phyloP scores from a whole-genome alignment of 306 rosid species.

The Ceratonia siliqua region DNA sequence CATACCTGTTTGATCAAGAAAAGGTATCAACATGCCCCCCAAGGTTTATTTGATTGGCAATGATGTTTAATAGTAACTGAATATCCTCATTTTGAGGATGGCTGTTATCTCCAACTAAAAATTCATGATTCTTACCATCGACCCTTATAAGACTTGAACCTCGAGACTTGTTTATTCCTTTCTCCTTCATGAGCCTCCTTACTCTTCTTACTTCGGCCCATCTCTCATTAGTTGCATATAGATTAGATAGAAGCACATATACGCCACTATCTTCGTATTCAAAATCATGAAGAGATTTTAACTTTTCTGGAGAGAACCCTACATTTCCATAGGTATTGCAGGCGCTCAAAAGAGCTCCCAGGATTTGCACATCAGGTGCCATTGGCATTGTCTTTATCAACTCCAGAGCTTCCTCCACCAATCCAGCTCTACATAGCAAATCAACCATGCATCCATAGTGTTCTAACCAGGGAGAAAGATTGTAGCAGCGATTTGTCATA shows the following conservation, averaged over 20 bases:
- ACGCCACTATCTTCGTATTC: conserved; percentile 68
- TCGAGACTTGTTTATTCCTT: conserved; percentile 66
- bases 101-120: conserved; percentile 62
- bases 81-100: conserved; percentile 65
- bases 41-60: conserved; percentile 48
- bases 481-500: conserved; percentile 52
- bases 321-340: conserved; percentile 53
- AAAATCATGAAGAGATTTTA: conserved; percentile 50
- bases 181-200: conserved; percentile 74
- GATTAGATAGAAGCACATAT: conserved; percentile 81
- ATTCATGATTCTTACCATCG: conserved; percentile 58
- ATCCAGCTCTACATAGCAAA: conserved; percentile 74
- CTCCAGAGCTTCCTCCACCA: conserved; percentile 62
- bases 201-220: conserved; percentile 74
- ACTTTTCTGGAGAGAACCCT: conserved; percentile 54
- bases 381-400: conserved; percentile 73
- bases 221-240: conserved; percentile 58
- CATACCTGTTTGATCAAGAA: conserved; percentile 35
- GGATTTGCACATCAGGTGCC: conserved; percentile 76
- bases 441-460: conserved; percentile 86
- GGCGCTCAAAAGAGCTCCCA: conserved; percentile 71
- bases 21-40: conserved; percentile 42
- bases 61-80: conserved; percentile 44
- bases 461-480: conserved; percentile 63
- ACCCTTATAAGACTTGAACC: conserved; percentile 74